phyloP scores from a whole-genome alignment of 1,139 yeast species.

The Hyphopichia buzzinii region DNA sequence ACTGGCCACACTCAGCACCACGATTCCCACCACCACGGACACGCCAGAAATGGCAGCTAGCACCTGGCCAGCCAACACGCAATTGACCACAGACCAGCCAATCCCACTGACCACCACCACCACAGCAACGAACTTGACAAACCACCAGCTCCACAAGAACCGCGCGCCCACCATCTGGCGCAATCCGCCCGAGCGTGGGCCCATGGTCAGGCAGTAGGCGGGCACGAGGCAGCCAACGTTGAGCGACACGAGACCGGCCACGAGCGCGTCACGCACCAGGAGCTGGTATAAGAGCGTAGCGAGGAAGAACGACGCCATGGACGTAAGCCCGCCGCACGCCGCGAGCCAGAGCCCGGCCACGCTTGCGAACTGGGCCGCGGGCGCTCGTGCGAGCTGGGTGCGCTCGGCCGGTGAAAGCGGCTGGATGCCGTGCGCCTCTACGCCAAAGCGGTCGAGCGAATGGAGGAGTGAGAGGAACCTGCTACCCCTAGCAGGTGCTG shows the following conservation, averaged over 20 bases:
- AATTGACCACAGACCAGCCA: constrained; percentile 85
- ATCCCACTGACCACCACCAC: constrained; percentile 71
- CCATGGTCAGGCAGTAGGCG: constrained; percentile 80
- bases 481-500: too few relatives aligned
- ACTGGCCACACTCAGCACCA: constrained; percentile 64
- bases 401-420: constrained; percentile 72
- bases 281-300: constrained; percentile 71
- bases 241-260: constrained; percentile 61
- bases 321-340: constrained; percentile 80
- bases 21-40: constrained; percentile 71
- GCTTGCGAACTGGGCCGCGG: constrained; percentile 46
- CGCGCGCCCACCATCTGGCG: constrained; percentile 84
- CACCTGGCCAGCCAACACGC: constrained; percentile 85
- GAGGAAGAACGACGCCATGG: constrained; percentile 76
- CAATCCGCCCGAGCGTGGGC: constrained; percentile 86
- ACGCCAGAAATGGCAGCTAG: constrained; percentile 61
- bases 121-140: constrained; percentile 68
- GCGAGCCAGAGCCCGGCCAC: constrained; percentile 80
- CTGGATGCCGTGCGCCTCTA: constrained; percentile 81
- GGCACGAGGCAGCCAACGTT: constrained; percentile 71
- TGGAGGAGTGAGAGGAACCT: neutral
- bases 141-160: constrained; percentile 80
- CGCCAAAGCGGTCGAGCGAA: constrained; percentile 42
- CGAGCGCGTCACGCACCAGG: constrained; percentile 60
- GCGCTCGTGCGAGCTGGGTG: constrained; percentile 5